These are phyloP conservation scores for Ophioceras dolichostomum DNA, from an alignment of 2,329 filamentous ascomycete species.

Conservation along the genomic window DNA sequence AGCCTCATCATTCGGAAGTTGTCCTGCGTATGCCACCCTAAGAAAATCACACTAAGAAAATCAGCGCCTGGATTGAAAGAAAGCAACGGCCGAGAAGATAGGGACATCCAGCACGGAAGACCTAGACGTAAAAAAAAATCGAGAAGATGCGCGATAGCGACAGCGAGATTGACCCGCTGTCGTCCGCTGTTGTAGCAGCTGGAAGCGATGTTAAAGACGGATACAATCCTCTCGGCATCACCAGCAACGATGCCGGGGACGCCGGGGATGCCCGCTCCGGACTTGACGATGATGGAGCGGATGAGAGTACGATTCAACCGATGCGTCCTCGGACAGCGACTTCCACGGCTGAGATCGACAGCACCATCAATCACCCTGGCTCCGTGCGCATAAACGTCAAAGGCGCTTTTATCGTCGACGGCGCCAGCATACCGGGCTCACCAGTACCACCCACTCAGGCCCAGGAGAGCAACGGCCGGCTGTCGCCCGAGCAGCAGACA, in stretches of 20 bases:
- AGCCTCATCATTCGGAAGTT: too few relatives aligned
- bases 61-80: too few relatives aligned
- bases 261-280: neutral
- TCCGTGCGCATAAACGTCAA: conserved; percentile 91
- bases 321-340: conserved; percentile 26
- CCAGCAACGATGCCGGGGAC: neutral
- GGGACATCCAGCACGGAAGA: too few relatives aligned
- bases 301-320: neutral
- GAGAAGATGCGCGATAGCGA: too few relatives aligned
- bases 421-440: too few relatives aligned
- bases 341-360: conserved; percentile 45
- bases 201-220: too few relatives aligned
- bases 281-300: neutral
- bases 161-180: too few relatives aligned
- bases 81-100: too few relatives aligned
- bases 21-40: conserved; percentile 1
- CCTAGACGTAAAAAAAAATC: too few relatives aligned
- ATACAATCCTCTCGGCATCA: neutral
- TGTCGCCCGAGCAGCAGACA: conserved; percentile 1
- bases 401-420: conserved; percentile 78
- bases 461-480: conserved; percentile 23
- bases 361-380: conserved; percentile 48
- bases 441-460: conserved; percentile 2
- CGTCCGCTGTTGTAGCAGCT: too few relatives aligned
- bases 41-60: too few relatives aligned